phyloP scores from a whole-genome alignment of 345 rosid species.

The Boechera retrofracta region DNA sequence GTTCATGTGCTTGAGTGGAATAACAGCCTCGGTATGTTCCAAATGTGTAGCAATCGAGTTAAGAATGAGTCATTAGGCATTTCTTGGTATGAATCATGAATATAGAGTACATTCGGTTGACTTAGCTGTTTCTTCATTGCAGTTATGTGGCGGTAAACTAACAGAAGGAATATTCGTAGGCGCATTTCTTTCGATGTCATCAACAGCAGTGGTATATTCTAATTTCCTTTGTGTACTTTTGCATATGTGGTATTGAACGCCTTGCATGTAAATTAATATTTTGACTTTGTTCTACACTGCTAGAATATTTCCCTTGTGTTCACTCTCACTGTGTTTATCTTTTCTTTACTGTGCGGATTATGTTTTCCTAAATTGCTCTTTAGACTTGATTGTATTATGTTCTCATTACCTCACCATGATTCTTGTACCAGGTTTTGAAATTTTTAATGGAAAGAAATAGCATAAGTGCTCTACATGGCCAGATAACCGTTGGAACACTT shows the following conservation, averaged over 20 bases:
- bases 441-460: constrained; percentile 90
- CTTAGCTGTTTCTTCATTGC: constrained; percentile 47
- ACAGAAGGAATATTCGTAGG: constrained; percentile 94
- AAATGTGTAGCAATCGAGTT: neutral
- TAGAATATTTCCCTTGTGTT: neutral
- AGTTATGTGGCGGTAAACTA: constrained; percentile 91
- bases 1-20: constrained; percentile 92
- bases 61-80: constrained; percentile 2
- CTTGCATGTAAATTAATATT: constrained; percentile 9
- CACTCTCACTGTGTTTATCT: neutral
- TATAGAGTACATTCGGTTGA: constrained; percentile 31
- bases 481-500: constrained; percentile 88
- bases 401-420: constrained; percentile 17
- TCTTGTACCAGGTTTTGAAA: constrained; percentile 69
- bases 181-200: constrained; percentile 90
- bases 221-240: constrained; percentile 21
- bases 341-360: constrained; percentile 16
- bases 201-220: constrained; percentile 87
- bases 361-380: constrained; percentile 23
- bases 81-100: constrained; percentile 16
- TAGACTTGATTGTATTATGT: constrained; percentile 18
- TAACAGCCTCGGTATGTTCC: constrained; percentile 74
- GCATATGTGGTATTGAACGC: constrained; percentile 21
- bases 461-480: constrained; percentile 79
- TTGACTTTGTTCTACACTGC: constrained; percentile 18